Evolutionary conservation across 495 filamentous ascomycete genomes (phyloP).

Genomic region (Chlorociboria aeruginascens): DNA sequence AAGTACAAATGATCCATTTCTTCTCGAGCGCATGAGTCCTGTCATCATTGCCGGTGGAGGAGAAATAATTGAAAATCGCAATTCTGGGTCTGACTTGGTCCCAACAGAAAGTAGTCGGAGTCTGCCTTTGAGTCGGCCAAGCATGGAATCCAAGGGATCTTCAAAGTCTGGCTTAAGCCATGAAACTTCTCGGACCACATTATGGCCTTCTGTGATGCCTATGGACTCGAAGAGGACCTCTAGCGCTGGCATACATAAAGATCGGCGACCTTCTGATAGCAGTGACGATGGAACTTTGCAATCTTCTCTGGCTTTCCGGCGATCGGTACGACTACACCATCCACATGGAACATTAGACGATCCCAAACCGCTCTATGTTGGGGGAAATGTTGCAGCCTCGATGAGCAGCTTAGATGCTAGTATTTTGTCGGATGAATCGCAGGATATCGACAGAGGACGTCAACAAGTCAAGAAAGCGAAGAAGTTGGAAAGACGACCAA

Average conservation of each 20-base stretch:
- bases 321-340: conserved; percentile 35
- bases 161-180: conserved; percentile 26
- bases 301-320: conserved; percentile 36
- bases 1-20: conserved; percentile 36
- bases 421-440: conserved; percentile 40
- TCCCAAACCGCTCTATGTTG: conserved; percentile 12
- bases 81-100: conserved; percentile 37
- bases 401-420: conserved; percentile 37
- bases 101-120: conserved; percentile 57
- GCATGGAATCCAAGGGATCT: conserved; percentile 34
- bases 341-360: conserved; percentile 6
- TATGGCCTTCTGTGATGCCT: conserved; percentile 42
- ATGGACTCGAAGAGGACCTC: conserved; percentile 8
- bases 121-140: conserved; percentile 31
- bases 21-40: conserved; percentile 70
- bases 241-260: conserved; percentile 8
- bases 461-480: conserved; percentile 19
- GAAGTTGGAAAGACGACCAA: conserved; percentile 43
- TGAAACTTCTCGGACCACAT: conserved; percentile 22
- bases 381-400: conserved; percentile 22
- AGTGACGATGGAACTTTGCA: conserved; percentile 34
- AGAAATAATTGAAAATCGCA: conserved; percentile 45
- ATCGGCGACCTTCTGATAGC: conserved; percentile 34
- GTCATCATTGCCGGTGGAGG: conserved; percentile 79
- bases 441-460: conserved; percentile 9